Evolutionary conservation across 1,284 basidiomycete species (phyloP), one percentile per base, ranked within the genome.

Genomic region (Fomitopsis schrenkii): DNA sequence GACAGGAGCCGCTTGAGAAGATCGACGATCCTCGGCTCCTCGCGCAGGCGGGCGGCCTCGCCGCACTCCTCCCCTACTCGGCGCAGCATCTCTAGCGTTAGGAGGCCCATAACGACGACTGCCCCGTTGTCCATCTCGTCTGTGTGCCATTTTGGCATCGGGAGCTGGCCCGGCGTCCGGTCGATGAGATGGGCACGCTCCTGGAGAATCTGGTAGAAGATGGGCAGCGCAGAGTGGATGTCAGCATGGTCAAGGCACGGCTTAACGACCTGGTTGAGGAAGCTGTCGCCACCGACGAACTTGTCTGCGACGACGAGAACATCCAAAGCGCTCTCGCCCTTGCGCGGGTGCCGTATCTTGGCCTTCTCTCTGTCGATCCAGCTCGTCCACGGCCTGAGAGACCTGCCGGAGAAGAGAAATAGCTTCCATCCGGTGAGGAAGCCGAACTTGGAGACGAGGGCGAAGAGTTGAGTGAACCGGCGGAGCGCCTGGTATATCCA

Each of bases 291-390:
- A 19, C 52, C 52, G 10, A 54, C 35, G 35, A 54, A 54, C 35
- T 38, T 54, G 35, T 54, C 52, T 3, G 52, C 52, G 9, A 22
- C 35, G 8, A 54, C 52, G 52, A 54, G 52, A 6, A 54, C 52
- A n/a, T 54, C 52, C n/a, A 54, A 26, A 19, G 14, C 28, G 35
- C 22, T 26, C 19, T 54, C 52, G 22, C 35, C 52, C 33, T 22
- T 38, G 9, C 22, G 17, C 1, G 38, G 22, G 7, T 30, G 33
- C n/a, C 52, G 52, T n/a, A 54, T 3, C 35, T 54, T 54, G 19
- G 52, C 52, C 52, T 54, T 54, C 35, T 54, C 52, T 7, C 52
- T 36, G 35, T 38, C 52, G n/a, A 54, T 38, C 52, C 52, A 54
- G 19, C 4, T 38, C 9, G 36, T 2, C 33, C 52, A 19, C 6